Evolutionary conservation across 2,329 filamentous ascomycete genomes (phyloP).

Genomic region (Alternaria sp.): DNA sequence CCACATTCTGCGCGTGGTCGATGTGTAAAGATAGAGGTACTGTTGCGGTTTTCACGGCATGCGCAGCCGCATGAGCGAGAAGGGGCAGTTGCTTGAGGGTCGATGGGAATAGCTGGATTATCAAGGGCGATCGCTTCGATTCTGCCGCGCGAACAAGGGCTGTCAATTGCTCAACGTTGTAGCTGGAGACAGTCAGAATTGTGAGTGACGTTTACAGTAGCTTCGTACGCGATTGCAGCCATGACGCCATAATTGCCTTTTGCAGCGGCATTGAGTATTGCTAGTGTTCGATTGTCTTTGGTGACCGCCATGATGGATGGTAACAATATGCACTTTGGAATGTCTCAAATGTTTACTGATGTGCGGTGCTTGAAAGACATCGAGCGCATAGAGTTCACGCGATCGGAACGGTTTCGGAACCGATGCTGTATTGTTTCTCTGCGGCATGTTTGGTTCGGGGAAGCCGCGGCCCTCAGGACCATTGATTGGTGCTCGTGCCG

Average conservation of each 20-base stretch:
- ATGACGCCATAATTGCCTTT: slow-evolving; percentile 67
- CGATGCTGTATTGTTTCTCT: background rate
- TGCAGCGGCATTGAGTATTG: slow-evolving; percentile 66
- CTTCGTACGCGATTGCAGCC: slow-evolving; percentile 52
- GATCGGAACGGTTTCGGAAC: slow-evolving; percentile 14
- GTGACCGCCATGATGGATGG: slow-evolving; percentile 24
- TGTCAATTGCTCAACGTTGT: slow-evolving; percentile 49
- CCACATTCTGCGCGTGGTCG: slow-evolving; percentile 58
- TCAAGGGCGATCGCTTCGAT: slow-evolving; percentile 45
- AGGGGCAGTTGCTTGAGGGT: slow-evolving; percentile 70
- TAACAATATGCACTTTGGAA: background rate
- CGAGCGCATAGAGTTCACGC: background rate
- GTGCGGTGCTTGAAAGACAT: background rate
- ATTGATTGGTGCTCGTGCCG: slow-evolving; percentile 23
- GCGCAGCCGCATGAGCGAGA: slow-evolving; percentile 55
- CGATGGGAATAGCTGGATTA: slow-evolving; percentile 62
- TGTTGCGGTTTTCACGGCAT: slow-evolving; percentile 52
- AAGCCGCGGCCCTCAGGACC: slow-evolving; percentile 2
- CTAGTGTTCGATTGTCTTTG: slow-evolving; percentile 42
- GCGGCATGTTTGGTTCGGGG: background rate
- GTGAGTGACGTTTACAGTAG: background rate
- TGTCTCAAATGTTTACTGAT: background rate
- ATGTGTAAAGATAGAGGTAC: slow-evolving; percentile 59
- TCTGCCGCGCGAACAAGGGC: slow-evolving; percentile 47
- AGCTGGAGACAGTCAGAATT: slow-evolving; percentile 28